These are phyloP conservation scores for Oropetium thomaeum DNA, from an alignment of 176 grass and related monocot species.

Conservation along the genomic window DNA sequence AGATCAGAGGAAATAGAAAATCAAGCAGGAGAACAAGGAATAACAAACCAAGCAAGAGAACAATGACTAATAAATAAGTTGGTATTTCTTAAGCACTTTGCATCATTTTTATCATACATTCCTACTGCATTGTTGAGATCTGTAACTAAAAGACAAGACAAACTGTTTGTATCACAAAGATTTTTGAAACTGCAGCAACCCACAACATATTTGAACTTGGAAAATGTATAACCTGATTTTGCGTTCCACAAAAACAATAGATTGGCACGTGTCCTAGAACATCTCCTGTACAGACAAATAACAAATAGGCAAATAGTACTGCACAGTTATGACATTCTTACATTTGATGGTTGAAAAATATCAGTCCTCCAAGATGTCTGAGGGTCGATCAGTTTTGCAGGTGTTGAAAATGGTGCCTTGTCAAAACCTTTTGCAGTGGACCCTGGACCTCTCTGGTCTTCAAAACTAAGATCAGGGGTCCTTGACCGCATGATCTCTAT, in stretches of 20 bases:
- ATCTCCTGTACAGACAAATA: neutral
- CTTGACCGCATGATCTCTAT: constrained; percentile 49
- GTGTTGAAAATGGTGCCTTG: constrained; percentile 27
- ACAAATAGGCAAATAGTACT: constrained; percentile 6
- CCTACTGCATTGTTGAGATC: neutral
- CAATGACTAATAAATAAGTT: neutral
- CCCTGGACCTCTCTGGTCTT: constrained; percentile 22
- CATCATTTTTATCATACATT: constrained; percentile 1
- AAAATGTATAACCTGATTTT: neutral
- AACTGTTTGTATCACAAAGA: neutral
- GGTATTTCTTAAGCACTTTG: neutral
- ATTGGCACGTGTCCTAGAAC: neutral
- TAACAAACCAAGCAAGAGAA: constrained; percentile 3
- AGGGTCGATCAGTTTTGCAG: constrained; percentile 7
- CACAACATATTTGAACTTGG: constrained; percentile 10
- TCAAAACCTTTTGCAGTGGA: constrained; percentile 34
- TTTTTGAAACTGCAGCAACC: neutral
- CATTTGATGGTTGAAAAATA: constrained; percentile 28
- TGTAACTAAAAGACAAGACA: neutral
- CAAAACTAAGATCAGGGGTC: constrained; percentile 38
- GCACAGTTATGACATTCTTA: constrained; percentile 32
- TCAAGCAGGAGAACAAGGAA: neutral
- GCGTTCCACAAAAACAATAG: neutral
- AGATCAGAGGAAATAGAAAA: constrained; percentile 15
- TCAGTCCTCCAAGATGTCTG: constrained; percentile 17